A percentile compares a stretch with the other conserved stretches of the same genome.
These are phyloP conservation scores for Myrica gale DNA, from an alignment of 306 rosid species.

Conservation along the genomic window DNA sequence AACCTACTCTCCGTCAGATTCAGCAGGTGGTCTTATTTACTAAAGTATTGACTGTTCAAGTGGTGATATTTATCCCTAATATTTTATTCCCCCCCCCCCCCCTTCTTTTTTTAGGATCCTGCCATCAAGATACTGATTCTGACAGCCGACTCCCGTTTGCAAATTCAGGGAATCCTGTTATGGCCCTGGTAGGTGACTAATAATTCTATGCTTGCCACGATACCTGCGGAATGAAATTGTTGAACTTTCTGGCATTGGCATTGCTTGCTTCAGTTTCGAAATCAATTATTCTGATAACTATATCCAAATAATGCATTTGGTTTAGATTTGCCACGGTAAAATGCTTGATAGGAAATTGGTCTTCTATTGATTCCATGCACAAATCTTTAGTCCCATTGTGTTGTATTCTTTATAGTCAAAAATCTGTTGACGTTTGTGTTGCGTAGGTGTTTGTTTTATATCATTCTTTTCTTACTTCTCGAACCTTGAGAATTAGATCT, in stretches of 20 bases:
- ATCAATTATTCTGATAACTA: no score
- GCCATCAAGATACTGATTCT: constrained; percentile 51
- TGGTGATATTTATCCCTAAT: constrained; percentile 30
- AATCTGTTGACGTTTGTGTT: background rate
- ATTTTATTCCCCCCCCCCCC: constrained; percentile 26
- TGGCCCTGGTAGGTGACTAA: constrained; percentile 81
- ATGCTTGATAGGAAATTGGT: no score
- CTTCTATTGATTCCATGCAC: no score
- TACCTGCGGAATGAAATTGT: background rate
- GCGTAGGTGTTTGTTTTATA: background rate
- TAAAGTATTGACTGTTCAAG: constrained; percentile 19
- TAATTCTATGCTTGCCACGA: constrained; percentile 23
- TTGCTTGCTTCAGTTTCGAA: background rate
- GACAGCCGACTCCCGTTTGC: constrained; percentile 78
- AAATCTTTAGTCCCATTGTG: no score
- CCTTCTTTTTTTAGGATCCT: constrained; percentile 44
- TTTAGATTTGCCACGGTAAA: no score
- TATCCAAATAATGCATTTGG: no score
- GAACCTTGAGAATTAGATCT: background rate
- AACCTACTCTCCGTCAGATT: no score
- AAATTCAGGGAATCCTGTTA: constrained; percentile 95
- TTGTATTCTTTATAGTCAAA: background rate
- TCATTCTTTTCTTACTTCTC: constrained; percentile 2
- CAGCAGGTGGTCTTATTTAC: constrained; percentile 58
- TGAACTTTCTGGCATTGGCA: background rate